These are phyloP conservation scores for Yarrowia deformans DNA, from an alignment of 805 yeast genomes.

Conservation along the genomic window DNA sequence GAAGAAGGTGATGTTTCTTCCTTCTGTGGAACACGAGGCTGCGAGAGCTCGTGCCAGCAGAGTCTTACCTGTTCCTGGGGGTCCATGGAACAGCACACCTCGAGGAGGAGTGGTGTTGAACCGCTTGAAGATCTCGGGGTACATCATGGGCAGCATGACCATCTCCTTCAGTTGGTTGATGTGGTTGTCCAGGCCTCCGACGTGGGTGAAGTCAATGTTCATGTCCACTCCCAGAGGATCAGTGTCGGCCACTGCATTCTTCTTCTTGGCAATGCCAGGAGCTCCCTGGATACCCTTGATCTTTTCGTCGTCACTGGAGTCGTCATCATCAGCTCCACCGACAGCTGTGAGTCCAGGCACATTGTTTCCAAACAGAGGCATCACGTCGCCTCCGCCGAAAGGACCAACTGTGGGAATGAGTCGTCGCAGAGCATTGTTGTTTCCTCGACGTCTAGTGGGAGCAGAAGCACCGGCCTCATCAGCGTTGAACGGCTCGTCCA, in stretches of 20 bases:
- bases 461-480: conserved; percentile 47
- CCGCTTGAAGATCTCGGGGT: conserved; percentile 90
- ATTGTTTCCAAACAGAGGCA: conserved; percentile 77
- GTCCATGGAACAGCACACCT: conserved; percentile 97
- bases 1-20: conserved; percentile 88
- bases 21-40: conserved; percentile 87
- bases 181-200: conserved; percentile 92
- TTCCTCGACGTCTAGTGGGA: conserved; percentile 50
- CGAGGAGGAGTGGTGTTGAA: conserved; percentile 95
- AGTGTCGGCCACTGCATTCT: conserved; percentile 69
- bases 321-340: conserved; percentile 51
- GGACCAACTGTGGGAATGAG: conserved; percentile 96
- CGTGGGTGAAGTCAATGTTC: conserved; percentile 81
- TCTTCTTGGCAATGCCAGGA: conserved; percentile 41
- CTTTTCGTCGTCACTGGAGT: conserved; percentile 57
- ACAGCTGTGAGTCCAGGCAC: conserved; percentile 55
- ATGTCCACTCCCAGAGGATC: conserved; percentile 93
- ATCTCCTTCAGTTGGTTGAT: conserved; percentile 93
- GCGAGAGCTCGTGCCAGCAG: conserved; percentile 97
- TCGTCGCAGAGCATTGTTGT: conserved; percentile 61
- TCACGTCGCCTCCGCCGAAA: conserved; percentile 94
- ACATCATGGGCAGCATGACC: conserved; percentile 91
- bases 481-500: conserved; percentile 50
- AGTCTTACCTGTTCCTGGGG: conserved; percentile 99
- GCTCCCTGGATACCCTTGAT: conserved; percentile 38